These are phyloP conservation scores for Entoloma clypeatum DNA, from an alignment of 1,284 basidiomycete species.

Conservation along the genomic window DNA sequence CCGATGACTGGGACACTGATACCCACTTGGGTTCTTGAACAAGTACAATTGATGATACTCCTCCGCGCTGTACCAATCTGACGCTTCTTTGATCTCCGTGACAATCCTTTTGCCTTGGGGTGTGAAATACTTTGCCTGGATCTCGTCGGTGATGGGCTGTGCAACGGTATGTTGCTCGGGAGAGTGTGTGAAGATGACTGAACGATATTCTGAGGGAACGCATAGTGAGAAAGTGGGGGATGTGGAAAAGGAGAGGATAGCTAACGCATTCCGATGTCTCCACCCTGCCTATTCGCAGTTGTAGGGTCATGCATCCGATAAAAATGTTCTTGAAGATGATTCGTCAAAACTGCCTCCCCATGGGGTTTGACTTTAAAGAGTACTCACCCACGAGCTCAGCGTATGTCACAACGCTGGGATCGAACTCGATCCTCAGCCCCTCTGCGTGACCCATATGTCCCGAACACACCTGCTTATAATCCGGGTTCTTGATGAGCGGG, in stretches of 20 bases:
- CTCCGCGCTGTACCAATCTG: slow-evolving; percentile 81
- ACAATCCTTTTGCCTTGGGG: slow-evolving; percentile 74
- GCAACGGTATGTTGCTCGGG: slow-evolving; percentile 77
- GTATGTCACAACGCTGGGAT: slow-evolving; percentile 74
- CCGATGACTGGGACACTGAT: slow-evolving; percentile 47
- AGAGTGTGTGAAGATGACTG: slow-evolving; percentile 83
- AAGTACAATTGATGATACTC: slow-evolving; percentile 86
- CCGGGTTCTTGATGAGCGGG: slow-evolving; percentile 48
- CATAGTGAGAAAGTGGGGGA: not conserved
- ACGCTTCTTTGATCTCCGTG: slow-evolving; percentile 65
- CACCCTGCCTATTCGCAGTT: slow-evolving; percentile 75
- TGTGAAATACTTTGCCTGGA: slow-evolving; percentile 82
- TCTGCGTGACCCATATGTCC: slow-evolving; percentile 90
- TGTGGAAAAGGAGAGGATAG: slow-evolving; percentile 18
- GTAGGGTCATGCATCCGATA: slow-evolving; percentile 96
- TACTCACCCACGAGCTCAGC: slow-evolving; percentile 75
- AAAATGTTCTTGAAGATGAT: slow-evolving; percentile 80
- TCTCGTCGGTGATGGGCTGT: slow-evolving; percentile 76
- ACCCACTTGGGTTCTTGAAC: slow-evolving; percentile 53
- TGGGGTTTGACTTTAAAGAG: slow-evolving; percentile 18
- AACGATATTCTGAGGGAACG: slow-evolving; percentile 75
- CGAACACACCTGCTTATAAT: slow-evolving; percentile 77
- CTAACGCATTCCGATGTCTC: slow-evolving; percentile 75
- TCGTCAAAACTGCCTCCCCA: slow-evolving; percentile 7
- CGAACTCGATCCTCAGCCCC: slow-evolving; percentile 82